A percentile compares a stretch with the other conserved stretches of the same genome.
phyloP scores from a whole-genome alignment of 1,284 basidiomycete genomes.

The Austroboletus novae-zelandiae region DNA sequence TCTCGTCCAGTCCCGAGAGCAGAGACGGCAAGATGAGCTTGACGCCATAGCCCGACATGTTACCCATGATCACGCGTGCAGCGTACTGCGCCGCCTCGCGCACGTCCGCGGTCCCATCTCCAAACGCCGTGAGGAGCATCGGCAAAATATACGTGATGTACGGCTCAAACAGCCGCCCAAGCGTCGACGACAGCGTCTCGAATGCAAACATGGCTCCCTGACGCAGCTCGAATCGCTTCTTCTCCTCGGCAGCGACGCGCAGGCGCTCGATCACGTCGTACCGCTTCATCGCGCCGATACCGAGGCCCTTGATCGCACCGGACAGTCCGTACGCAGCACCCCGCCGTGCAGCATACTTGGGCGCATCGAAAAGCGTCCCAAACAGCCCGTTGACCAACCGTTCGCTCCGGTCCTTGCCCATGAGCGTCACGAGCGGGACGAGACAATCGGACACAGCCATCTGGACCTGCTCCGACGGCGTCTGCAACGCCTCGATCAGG shows the following conservation, averaged over 20 bases:
- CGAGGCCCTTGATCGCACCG: constrained; percentile 88
- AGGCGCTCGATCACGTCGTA: constrained; percentile 78
- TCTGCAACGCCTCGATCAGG: constrained; percentile 90
- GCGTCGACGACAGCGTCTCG: constrained; percentile 84
- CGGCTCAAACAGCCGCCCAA: constrained; percentile 92
- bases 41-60: constrained; percentile 92
- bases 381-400: constrained; percentile 77
- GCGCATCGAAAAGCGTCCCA: constrained; percentile 70
- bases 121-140: constrained; percentile 84
- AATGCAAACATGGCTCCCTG: constrained; percentile 97
- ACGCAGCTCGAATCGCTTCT: constrained; percentile 81
- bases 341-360: constrained; percentile 89
- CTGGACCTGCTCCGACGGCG: constrained; percentile 95
- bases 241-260: constrained; percentile 82
- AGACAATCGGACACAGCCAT: constrained; percentile 95
- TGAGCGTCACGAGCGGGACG: constrained; percentile 79
- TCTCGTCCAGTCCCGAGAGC: constrained; percentile 92
- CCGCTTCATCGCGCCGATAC: constrained; percentile 84
- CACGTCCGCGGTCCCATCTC: constrained; percentile 88
- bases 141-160: constrained; percentile 89
- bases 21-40: constrained; percentile 93
- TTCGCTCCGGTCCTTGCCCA: constrained; percentile 58
- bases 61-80: constrained; percentile 92
- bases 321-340: constrained; percentile 97
- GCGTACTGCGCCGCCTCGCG: constrained; percentile 95